Evolutionary conservation across 2,329 filamentous ascomycete species (phyloP), one percentile per base, ranked within the genome.

Genomic region (Emergomyces pasteurianus): DNA sequence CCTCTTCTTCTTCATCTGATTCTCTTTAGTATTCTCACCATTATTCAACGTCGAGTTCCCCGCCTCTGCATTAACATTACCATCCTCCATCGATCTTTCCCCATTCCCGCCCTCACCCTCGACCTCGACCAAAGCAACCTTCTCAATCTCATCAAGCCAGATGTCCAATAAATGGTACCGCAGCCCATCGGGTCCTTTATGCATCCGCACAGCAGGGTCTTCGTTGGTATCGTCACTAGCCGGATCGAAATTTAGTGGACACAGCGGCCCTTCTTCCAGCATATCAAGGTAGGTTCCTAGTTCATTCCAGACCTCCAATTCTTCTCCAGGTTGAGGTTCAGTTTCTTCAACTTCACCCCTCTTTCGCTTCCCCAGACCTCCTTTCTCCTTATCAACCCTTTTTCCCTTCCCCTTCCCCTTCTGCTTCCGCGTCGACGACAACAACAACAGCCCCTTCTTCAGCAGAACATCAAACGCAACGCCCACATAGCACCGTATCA

Each of bases 141-240:
- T 86, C 74, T 92, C 88, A 68, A 92, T 74, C 80, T 96, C 92
- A 73, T 97, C 94, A 9, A 95, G 82, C 84, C 89, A 97, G 59
- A 97, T 82, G 77, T 99, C 94, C 64, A 95, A 74, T 16, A 92
- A 83, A 75, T 99, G 94, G 73, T 95, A 86, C 64, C 90, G 79
- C 72, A 99, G 72, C 0, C 94, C 94, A 67, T 94, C 88, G 0
- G 92, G 88, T 0, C 95, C 83, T 68, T 83, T 85, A 58, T 75
- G 69, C 73, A 76, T 73, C 21, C 52, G 47, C 49, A 60, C 38
- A 16, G 55, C 21, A 23, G 62, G 60, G n/a, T 60, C 38, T 31
- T 54, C 57, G 8, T 65, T 56, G 3, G 65, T 60, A 38, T 73
- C 67, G 60, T 72, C 69, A 0, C 59, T 36, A 18, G 59, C 55